phyloP scores from a whole-genome alignment of 1,284 basidiomycete species.

The Ustilago hordei region DNA sequence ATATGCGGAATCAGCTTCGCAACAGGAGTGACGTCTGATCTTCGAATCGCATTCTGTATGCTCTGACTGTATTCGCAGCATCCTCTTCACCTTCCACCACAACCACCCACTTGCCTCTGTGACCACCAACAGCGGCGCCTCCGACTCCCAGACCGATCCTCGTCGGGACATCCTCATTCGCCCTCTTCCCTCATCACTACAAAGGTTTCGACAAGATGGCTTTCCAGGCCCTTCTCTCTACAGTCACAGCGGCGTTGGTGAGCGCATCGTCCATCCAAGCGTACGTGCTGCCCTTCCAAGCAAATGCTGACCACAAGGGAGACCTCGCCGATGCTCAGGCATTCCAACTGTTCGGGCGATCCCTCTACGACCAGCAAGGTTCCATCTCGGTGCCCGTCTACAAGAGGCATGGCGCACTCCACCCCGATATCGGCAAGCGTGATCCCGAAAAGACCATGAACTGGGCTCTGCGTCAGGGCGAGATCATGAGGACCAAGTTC shows the following conservation, averaged over 20 bases:
- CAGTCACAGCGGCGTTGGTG: slow-evolving; percentile 35
- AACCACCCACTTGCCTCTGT: background rate
- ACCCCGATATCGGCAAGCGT: slow-evolving; percentile 38
- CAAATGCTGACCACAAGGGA: slow-evolving; percentile 19
- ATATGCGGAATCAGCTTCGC: background rate
- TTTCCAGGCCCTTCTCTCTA: slow-evolving; percentile 28
- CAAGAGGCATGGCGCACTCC: slow-evolving; percentile 40
- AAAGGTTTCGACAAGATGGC: slow-evolving; percentile 18
- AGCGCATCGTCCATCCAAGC: slow-evolving; percentile 36
- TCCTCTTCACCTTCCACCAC: slow-evolving; percentile 3
- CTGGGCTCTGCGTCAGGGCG: slow-evolving; percentile 54
- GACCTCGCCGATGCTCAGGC: slow-evolving; percentile 35
- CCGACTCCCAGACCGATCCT: background rate
- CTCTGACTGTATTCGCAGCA: background rate
- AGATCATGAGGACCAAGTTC: slow-evolving; percentile 49
- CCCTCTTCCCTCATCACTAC: background rate
- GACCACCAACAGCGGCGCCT: background rate
- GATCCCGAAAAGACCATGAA: slow-evolving; percentile 31
- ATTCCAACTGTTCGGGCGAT: slow-evolving; percentile 25
- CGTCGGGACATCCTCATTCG: background rate
- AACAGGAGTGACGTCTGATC: slow-evolving; percentile 6
- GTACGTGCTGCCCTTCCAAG: slow-evolving; percentile 40
- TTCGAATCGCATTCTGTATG: background rate
- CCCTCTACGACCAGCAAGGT: slow-evolving; percentile 18
- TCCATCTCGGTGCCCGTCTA: slow-evolving; percentile 49